Evolutionary conservation across 306 rosid genomes (phyloP), one percentile per base, ranked within the genome.

Genomic region (Sindora glabra): DNA sequence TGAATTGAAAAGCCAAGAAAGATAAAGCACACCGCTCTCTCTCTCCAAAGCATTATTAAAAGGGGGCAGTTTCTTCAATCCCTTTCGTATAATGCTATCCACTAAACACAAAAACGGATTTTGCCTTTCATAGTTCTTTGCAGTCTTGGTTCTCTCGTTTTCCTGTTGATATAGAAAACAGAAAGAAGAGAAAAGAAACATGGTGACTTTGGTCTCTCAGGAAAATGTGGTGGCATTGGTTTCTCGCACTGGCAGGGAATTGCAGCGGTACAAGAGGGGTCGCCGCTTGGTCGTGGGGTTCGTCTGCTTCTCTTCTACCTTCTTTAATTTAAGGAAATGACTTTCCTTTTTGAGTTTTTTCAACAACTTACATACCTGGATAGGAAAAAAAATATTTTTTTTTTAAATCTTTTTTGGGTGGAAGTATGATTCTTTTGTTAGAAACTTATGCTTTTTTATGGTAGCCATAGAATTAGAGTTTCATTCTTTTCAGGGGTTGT

Each of bases 251-350:
- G 97, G 97, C 8, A 68, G 97, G 36, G 85, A 87, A 41, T 73
- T 90, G 69, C 97, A 91, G 66, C 89, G 97, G n/a, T 91, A 87
- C 59, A 73, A 32, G 62, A 81, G 72, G 52, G 96, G 97, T 48
- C 91, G 89, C 42, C 97, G 97, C 40, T 96, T 81, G 87, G 97
- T 90, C 56, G 97, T 91, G 0, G 97, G 97, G 97, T 91, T 73
- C 33, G 89, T 90, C 23, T 64, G 59, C 56, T 62, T 42, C 36
- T 73, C 37, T 66, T 15, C 6, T 4, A n/a, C n/a, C 2, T 65
- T 7, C 30, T 24, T 12, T 15, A 11, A 61, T 39, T 66, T 33
- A 42, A 3, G 6, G 9, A 14, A 59, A 24, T 1, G 6, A 10
- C 15, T 29, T 4, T 39, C 45, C 15, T 4, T 39, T 39, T 39